These are phyloP conservation scores for Cytospora piceicola DNA, from an alignment of 2,329 filamentous ascomycete genomes.

Conservation along the genomic window DNA sequence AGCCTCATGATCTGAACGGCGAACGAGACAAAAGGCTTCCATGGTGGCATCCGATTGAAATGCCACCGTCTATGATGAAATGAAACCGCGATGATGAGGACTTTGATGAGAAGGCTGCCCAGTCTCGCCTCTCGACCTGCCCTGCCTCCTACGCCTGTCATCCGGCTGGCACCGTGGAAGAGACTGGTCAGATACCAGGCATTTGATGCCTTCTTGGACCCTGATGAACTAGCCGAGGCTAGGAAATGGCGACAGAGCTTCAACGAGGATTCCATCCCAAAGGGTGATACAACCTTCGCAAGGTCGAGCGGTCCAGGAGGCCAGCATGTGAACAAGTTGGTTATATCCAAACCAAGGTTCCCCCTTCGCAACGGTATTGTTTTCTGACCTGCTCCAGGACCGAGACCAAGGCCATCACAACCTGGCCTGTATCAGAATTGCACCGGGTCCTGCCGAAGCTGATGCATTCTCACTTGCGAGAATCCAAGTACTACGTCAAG, in stretches of 20 bases:
- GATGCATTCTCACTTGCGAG: conserved; percentile 51
- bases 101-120: conserved; percentile 13
- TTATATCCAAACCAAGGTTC: conserved; percentile 20
- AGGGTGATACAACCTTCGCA: conserved; percentile 57
- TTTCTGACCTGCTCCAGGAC: conserved; percentile 48
- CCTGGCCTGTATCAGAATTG: conserved; percentile 55
- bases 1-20: not conserved
- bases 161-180: conserved; percentile 27
- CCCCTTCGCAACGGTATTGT: not conserved
- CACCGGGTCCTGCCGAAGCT: conserved; percentile 50
- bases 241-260: conserved; percentile 56
- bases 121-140: conserved; percentile 15
- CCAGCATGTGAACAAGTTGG: conserved; percentile 66
- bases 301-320: conserved; percentile 65
- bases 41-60: not conserved
- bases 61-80: conserved; percentile 2
- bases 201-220: conserved; percentile 54
- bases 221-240: conserved; percentile 54
- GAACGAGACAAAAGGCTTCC: not conserved
- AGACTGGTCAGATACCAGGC: conserved; percentile 46
- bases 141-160: not conserved
- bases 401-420: conserved; percentile 62
- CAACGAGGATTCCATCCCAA: conserved; percentile 49
- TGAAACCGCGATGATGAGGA: conserved; percentile 21
- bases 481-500: conserved; percentile 58